These are phyloP conservation scores for Jatropha podagrica DNA, from an alignment of 441 rosid species.

Conservation along the genomic window DNA sequence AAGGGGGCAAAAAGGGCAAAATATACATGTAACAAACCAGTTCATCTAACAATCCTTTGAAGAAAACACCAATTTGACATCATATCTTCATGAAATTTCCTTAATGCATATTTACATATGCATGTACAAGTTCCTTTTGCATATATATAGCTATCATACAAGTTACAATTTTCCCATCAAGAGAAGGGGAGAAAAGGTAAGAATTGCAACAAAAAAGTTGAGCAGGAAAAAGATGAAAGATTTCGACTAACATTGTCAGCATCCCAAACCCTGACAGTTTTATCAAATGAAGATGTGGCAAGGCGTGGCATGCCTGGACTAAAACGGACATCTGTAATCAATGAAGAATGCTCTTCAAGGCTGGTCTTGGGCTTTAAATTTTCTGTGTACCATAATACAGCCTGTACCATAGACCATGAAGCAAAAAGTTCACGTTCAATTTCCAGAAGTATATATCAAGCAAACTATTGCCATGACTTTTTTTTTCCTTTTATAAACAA, in stretches of 20 bases:
- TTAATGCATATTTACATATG: not conserved
- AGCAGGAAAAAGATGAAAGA: constrained; percentile 8
- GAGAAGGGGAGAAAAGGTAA: not conserved
- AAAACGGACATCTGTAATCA: constrained; percentile 89
- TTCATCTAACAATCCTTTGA: not conserved
- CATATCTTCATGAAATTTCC: not conserved
- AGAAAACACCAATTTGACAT: not conserved
- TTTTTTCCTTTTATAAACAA: not conserved
- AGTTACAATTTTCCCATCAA: not conserved
- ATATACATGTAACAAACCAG: not conserved
- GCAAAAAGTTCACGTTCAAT: not conserved
- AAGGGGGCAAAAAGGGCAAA: not conserved
- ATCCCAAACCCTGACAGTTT: constrained; percentile 95
- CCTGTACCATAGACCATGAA: constrained; percentile 45
- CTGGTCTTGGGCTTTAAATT: constrained; percentile 63
- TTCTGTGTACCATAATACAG: constrained; percentile 76
- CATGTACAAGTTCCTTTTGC: not conserved
- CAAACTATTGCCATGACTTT: not conserved
- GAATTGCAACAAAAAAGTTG: constrained; percentile 9
- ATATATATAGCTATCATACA: not conserved
- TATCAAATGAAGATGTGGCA: constrained; percentile 93
- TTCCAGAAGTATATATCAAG: constrained; percentile 3
- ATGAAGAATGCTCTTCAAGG: constrained; percentile 74
- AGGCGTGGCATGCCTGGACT: constrained; percentile 87
- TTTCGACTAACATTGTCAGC: constrained; percentile 69